Evolutionary conservation across 192 early-diverging fungal genomes (phyloP), one percentile per base, ranked within the genome.

Genomic region (Physocladia obscura): DNA sequence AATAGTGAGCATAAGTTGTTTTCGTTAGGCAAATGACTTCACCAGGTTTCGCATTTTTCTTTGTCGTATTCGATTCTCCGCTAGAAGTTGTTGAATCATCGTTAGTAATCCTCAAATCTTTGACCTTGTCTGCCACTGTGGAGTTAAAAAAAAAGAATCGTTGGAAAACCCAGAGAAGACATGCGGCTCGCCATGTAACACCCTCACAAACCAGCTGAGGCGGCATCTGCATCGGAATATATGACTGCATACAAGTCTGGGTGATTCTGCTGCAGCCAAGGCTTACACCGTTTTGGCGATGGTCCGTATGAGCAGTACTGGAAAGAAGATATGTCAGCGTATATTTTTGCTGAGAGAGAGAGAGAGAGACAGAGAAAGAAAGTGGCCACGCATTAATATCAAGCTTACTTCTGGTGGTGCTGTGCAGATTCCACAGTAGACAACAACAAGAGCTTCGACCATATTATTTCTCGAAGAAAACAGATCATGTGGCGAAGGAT

Each of bases 241-340:
- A 90, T 69, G 36, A 77, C 77, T 4, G 81, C 79, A 71, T 83
- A 89, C 35, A 89, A 50, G 1, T 79, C 82, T 17, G 87, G 73
- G 49, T 94, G 74, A 4, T 81, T 78, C 24, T 78, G 76, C 31
- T 81, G 72, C 35, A 95, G 80, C 92, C 92, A 94, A 51, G 80
- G 65, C 67, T 92, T 89, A 77, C 92, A 98, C 71, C 92, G 89
- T 58, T 89, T 88, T 39, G 84, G 76, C 19, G 91, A 89, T 27
- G 89, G 87, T n/a, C 89, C 85, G 61, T 91, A 94, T 82, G 93
- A 93, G 81, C 95, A 98, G 79, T 93, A 98, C 91, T 22, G 6
- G 67, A 21, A 31, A 3, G n/a, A 22, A 15, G 49, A n/a, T 40
- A 15, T 51, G 15, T 35, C 4, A 37, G 21, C 4, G 55, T 8